These are phyloP conservation scores for Musa troglodytarum DNA, from an alignment of 176 grass and related monocot genomes.

Conservation along the genomic window DNA sequence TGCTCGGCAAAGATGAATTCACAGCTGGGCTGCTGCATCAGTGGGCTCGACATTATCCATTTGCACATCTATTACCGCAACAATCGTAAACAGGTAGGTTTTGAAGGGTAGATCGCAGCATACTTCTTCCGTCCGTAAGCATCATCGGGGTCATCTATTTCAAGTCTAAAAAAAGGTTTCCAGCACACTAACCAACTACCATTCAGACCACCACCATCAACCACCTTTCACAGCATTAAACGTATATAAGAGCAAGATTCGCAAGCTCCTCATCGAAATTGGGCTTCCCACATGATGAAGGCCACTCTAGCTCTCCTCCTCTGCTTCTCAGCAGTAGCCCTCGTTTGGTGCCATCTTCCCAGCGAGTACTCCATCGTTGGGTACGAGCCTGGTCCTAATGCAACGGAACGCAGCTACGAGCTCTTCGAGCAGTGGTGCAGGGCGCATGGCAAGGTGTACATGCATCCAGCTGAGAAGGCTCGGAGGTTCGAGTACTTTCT, in stretches of 20 bases:
- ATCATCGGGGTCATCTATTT: neutral
- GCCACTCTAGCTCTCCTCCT: constrained; percentile 19
- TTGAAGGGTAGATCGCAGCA: neutral
- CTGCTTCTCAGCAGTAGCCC: constrained; percentile 4
- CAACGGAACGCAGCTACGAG: neutral
- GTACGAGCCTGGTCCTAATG: constrained; percentile 20
- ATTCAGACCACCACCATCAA: neutral
- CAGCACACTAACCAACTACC: neutral
- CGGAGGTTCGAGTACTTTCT: constrained; percentile 34
- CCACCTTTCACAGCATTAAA: constrained; percentile 6
- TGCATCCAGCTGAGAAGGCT: constrained; percentile 24
- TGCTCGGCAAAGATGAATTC: no score
- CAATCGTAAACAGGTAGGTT: neutral
- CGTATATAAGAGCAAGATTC: neutral
- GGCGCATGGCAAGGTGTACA: constrained; percentile 29
- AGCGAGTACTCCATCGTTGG: constrained; percentile 30
- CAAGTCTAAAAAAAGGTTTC: no score
- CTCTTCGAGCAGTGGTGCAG: constrained; percentile 35
- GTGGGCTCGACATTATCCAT: no score
- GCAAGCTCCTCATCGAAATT: constrained; percentile 6
- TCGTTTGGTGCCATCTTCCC: constrained; percentile 15
- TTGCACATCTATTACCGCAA: no score
- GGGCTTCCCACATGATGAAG: constrained; percentile 9
- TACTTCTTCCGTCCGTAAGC: neutral
- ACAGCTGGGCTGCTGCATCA: no score